Base-by-base conservation (phyloP, 2,329 filamentous ascomycete genomes). In the Paraphaeosphaeria sporulosa region DNA sequence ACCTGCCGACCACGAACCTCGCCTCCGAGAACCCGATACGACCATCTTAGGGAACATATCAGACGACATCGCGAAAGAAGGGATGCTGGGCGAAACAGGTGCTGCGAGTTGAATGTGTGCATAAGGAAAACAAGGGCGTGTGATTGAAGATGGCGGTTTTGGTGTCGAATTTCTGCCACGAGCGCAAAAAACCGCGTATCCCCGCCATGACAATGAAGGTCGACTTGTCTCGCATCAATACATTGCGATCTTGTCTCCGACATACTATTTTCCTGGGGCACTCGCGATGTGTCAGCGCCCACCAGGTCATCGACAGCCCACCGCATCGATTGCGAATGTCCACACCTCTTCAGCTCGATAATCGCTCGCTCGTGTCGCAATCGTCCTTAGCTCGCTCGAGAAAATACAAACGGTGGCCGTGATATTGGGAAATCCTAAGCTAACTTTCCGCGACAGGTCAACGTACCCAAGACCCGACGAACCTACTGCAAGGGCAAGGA, bases 401-500 rank as follows among this genome's bases (percentile, higher is more conserved):
- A 61, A 55, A 61, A 59, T 19, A 21, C 21, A 15, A 10, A 53
- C 58, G 63, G 34, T 53, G 19, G 19, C 19, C 25, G 15, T 12
- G 32, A 21, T 3, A 12, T 7, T 27, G 57, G 40, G 52, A 55
- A 50, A 60, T 60, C 40, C 56, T 59, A 47, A 46, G 64, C 72
- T 72, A 62, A 71, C 64, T 49, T 8, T 49, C 34, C 40, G 49
- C 48, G 55, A 61, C 73, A 94, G 94, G 93, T 97, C 87, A 97
- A 97, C 92, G 91, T 97, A 86, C 93, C 94, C 80, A 97, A 97
- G 88, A 97, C 93, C 83, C 90, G 93, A 82, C 91, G 93, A 86
- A 97, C 94, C 83, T 97, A 93, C 87, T 96, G 92, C 92, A 96
- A 96, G 88, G 91, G 91, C 87, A 94, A 91, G 87, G 89, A 93